Evolutionary conservation across 1,139 yeast genomes (phyloP).

Genomic region (Scheffersomyces titani): DNA sequence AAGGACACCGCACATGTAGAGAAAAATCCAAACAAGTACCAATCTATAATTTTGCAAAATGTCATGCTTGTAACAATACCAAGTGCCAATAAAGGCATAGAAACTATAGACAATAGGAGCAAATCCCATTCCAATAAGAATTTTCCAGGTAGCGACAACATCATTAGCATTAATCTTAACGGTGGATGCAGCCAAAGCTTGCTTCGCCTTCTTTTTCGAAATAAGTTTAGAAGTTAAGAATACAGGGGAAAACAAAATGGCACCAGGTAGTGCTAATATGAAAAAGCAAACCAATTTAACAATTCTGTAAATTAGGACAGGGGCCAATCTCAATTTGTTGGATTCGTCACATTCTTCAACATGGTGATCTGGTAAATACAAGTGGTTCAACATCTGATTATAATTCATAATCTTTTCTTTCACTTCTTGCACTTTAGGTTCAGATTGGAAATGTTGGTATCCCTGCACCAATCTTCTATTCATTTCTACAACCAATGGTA

Average conservation of each 20-base stretch:
- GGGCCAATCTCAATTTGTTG: conserved; percentile 26
- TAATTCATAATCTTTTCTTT: conserved; percentile 37
- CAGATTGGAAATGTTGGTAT: conserved; percentile 36
- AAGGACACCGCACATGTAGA: conserved; percentile 60
- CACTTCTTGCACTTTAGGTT: conserved; percentile 36
- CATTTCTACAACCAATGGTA: conserved; percentile 49
- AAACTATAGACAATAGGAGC: conserved; percentile 84
- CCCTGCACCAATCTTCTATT: conserved; percentile 44
- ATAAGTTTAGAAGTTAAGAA: conserved; percentile 39
- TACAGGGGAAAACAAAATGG: conserved; percentile 46
- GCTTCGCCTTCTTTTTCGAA: conserved; percentile 37
- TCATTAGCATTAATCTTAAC: conserved; percentile 49
- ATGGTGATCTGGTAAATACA: conserved; percentile 48
- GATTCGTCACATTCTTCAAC: conserved; percentile 35
- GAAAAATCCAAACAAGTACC: conserved; percentile 43
- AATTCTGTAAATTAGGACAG: conserved; percentile 29
- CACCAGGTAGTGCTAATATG: conserved; percentile 44
- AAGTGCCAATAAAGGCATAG: conserved; percentile 72
- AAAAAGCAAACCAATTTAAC: conserved; percentile 34
- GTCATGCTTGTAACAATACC: conserved; percentile 36
- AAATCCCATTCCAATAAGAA: conserved; percentile 81
- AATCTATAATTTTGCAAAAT: conserved; percentile 17
- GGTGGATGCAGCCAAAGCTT: conserved; percentile 43
- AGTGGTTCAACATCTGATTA: conserved; percentile 31
- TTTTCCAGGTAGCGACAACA: conserved; percentile 69